phyloP scores from a whole-genome alignment of 495 filamentous ascomycete species.

The Annulohypoxylon nitens region DNA sequence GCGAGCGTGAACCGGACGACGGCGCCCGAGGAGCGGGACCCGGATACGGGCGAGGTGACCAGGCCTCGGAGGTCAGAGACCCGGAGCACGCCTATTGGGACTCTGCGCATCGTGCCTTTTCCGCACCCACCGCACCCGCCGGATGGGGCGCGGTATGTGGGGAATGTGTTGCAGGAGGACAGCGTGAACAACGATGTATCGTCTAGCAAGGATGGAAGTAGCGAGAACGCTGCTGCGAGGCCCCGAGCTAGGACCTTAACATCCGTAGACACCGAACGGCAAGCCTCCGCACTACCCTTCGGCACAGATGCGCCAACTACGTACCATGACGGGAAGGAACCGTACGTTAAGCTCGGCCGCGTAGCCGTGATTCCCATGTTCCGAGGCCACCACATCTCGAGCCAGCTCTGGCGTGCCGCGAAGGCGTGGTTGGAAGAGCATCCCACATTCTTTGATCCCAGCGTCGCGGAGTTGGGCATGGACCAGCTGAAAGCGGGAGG shows the following conservation, averaged over 20 bases:
- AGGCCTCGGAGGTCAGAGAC: conserved; percentile 55
- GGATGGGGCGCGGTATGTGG: conserved; percentile 57
- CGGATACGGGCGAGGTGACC: conserved; percentile 45
- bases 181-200: conserved; percentile 22
- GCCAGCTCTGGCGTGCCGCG: conserved; percentile 71
- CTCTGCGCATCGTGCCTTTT: conserved; percentile 82
- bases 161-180: conserved; percentile 48
- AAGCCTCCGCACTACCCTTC: conserved; percentile 46
- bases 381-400: conserved; percentile 72
- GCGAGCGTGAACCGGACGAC: conserved; percentile 62
- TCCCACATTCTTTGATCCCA: conserved; percentile 64
- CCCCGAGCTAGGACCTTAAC: conserved; percentile 21
- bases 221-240: background rate
- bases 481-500: conserved; percentile 51
- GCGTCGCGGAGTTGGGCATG: conserved; percentile 59
- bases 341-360: conserved; percentile 82
- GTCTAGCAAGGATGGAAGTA: conserved; percentile 1
- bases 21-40: conserved; percentile 52
- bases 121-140: conserved; percentile 73
- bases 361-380: conserved; percentile 75
- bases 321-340: conserved; percentile 70
- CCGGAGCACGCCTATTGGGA: conserved; percentile 70
- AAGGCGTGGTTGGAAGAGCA: conserved; percentile 72
- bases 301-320: conserved; percentile 57
- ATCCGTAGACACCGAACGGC: conserved; percentile 32